phyloP scores from a whole-genome alignment of 306 rosid genomes.

The Quercus variabilis region DNA sequence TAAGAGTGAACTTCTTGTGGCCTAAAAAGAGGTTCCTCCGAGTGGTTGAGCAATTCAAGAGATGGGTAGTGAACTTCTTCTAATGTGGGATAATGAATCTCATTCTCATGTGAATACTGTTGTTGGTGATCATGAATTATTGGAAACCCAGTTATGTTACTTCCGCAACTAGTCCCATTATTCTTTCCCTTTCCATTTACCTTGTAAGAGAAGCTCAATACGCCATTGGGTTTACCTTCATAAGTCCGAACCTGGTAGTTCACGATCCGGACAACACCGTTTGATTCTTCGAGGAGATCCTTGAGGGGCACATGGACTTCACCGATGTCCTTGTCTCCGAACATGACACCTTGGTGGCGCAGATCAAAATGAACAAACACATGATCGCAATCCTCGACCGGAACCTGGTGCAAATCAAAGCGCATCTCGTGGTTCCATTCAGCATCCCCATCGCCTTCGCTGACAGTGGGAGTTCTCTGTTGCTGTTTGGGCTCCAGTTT shows the following conservation, averaged over 20 bases:
- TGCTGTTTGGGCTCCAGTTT: conserved; percentile 23
- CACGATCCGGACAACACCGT: conserved; percentile 18
- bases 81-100: conserved; percentile 13
- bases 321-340: conserved; percentile 43
- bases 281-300: conserved; percentile 28
- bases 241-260: conserved; percentile 45
- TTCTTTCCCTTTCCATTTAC: not conserved
- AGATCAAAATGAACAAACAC: conserved; percentile 36
- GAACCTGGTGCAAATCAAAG: conserved; percentile 25
- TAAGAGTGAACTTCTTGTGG: not conserved
- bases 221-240: conserved; percentile 45
- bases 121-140: not conserved
- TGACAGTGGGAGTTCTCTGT: conserved; percentile 27
- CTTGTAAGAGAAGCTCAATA: conserved; percentile 38
- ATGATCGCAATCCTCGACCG: conserved; percentile 1
- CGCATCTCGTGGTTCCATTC: conserved; percentile 40
- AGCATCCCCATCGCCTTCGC: conserved; percentile 25
- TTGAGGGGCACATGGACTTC: conserved; percentile 34
- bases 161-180: not conserved
- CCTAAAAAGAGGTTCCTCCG: not conserved
- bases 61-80: conserved; percentile 15
- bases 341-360: conserved; percentile 42
- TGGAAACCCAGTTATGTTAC: conserved; percentile 30
- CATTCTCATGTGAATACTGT: not conserved
- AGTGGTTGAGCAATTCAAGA: not conserved